phyloP scores from a whole-genome alignment of 2,329 filamentous ascomycete genomes.

The Rutstroemia sydowiana region DNA sequence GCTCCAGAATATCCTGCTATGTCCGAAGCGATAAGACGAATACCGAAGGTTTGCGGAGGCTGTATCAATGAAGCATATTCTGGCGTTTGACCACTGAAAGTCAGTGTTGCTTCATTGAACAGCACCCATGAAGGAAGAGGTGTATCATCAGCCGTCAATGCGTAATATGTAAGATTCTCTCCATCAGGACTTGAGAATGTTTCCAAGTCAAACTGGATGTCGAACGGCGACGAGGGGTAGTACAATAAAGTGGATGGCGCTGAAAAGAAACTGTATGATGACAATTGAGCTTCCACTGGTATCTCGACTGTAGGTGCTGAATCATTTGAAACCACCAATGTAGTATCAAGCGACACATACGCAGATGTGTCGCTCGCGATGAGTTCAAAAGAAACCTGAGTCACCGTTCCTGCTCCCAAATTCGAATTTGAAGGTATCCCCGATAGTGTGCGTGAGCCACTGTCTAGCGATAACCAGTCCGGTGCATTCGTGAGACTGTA shows the following conservation, averaged over 20 bases:
- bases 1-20: constrained; percentile 68
- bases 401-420: constrained; percentile 47
- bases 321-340: constrained; percentile 60
- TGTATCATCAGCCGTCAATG: constrained; percentile 67
- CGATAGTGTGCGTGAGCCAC: constrained; percentile 53
- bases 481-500: constrained; percentile 63
- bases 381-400: constrained; percentile 46
- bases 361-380: constrained; percentile 61
- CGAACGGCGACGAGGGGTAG: constrained; percentile 46
- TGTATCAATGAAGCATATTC: constrained; percentile 53
- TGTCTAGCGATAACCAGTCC: constrained; percentile 68
- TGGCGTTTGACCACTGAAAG: constrained; percentile 66
- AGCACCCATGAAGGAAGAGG: constrained; percentile 77
- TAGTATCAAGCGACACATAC: constrained; percentile 56
- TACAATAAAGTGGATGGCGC: constrained; percentile 52
- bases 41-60: constrained; percentile 63
- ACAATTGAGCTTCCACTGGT: constrained; percentile 51
- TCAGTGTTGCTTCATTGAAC: constrained; percentile 59
- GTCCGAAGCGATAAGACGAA: constrained; percentile 72
- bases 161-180: constrained; percentile 62
- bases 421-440: constrained; percentile 58
- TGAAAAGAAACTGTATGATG: constrained; percentile 50
- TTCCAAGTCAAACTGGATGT: constrained; percentile 44
- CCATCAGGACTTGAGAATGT: constrained; percentile 49
- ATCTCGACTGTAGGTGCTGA: constrained; percentile 46